Conservation (phyloP, 1,139 yeast species). For the Diutina neorugosa region DNA sequence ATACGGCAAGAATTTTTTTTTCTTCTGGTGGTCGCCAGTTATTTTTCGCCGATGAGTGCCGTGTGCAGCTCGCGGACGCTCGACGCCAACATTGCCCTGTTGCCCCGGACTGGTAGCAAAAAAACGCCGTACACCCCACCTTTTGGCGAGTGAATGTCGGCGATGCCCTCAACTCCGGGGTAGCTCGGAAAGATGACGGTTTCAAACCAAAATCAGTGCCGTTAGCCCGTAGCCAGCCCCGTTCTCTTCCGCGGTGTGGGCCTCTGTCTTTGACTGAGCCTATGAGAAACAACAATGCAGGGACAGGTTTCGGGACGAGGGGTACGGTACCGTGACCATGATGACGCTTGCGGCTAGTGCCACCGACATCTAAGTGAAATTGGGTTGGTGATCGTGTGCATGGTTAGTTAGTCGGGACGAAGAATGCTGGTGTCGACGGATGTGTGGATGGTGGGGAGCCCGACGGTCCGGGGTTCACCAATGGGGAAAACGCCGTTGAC, state of each 20-base stretch:
- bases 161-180: neutral
- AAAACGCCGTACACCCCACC: slow-evolving; percentile 4
- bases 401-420: no score
- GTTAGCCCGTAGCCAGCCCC: neutral
- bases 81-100: neutral
- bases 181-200: neutral
- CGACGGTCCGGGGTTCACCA: neutral
- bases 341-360: neutral
- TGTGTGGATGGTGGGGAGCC: neutral
- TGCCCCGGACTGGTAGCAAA: neutral
- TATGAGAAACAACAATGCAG: neutral
- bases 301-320: neutral
- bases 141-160: neutral
- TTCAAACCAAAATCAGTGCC: neutral
- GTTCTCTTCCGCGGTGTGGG: neutral
- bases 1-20: neutral
- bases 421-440: neutral
- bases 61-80: neutral
- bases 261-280: neutral
- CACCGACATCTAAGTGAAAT: no score
- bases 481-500: neutral
- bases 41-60: neutral
- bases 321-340: neutral
- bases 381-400: no score
- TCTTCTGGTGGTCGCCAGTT: neutral